These are phyloP conservation scores for Gossypium lobatum DNA, from an alignment of 441 rosid genomes.

Conservation along the genomic window DNA sequence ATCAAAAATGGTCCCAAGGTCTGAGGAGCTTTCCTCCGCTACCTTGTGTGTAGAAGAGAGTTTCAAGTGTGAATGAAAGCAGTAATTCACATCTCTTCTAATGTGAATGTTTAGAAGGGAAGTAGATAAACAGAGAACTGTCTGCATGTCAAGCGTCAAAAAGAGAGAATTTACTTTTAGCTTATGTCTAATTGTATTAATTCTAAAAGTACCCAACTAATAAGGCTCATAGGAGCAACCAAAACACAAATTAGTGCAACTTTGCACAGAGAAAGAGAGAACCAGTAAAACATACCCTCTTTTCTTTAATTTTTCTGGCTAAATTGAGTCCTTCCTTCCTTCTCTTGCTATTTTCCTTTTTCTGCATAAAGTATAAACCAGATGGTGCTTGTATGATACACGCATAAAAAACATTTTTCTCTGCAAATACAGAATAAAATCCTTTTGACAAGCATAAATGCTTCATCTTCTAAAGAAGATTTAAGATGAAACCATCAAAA, in stretches of 20 bases:
- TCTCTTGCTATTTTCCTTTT: slow-evolving; percentile 56
- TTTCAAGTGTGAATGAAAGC: background rate
- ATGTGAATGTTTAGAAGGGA: background rate
- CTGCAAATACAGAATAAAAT: background rate
- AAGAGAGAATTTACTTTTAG: background rate
- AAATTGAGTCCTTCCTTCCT: slow-evolving; percentile 49
- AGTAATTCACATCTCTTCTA: background rate
- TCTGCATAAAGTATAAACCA: slow-evolving; percentile 34
- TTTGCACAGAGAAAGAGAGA: background rate
- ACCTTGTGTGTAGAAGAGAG: background rate
- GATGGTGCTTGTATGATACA: background rate
- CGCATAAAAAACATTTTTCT: background rate
- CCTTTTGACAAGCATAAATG: background rate
- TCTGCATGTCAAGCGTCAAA: background rate
- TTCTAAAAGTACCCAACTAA: background rate
- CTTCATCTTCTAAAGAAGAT: background rate
- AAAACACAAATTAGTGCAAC: background rate
- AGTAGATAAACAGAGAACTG: background rate
- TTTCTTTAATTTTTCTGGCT: slow-evolving; percentile 44
- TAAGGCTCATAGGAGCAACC: background rate
- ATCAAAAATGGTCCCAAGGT: background rate
- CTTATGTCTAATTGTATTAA: background rate
- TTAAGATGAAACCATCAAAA: background rate
- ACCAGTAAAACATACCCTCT: slow-evolving; percentile 34
- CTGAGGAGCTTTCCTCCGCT: background rate